phyloP scores from a whole-genome alignment of 140 eudicot species.

The Bidens hawaiensis region DNA sequence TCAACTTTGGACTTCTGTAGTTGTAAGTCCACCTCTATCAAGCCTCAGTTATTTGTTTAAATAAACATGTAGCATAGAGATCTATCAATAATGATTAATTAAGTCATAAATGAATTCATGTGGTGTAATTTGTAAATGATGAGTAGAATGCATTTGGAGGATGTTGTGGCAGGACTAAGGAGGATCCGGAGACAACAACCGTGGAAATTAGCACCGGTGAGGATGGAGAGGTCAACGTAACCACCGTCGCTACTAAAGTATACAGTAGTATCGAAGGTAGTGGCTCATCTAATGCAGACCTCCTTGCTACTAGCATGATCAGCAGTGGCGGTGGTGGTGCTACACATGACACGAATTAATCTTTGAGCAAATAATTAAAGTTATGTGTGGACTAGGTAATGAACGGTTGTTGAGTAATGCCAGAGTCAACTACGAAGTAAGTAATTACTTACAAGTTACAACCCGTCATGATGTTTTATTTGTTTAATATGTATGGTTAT shows the following conservation, averaged over 20 bases:
- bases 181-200: conserved; percentile 9
- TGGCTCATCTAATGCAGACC: conserved; percentile 11
- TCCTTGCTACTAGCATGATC: conserved; percentile 28
- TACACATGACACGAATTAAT: background rate
- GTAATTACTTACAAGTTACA: background rate
- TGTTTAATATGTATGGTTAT: background rate
- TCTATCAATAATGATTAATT: background rate
- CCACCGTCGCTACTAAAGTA: no score
- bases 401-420: background rate
- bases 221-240: conserved; percentile 16
- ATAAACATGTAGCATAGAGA: background rate
- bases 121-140: background rate
- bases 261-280: conserved; percentile 14
- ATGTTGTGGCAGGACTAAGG: conserved; percentile 22
- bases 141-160: conserved; percentile 23
- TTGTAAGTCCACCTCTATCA: conserved; percentile 16
- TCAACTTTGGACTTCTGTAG: conserved; percentile 23
- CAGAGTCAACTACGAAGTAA: background rate
- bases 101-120: no score
- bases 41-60: background rate
- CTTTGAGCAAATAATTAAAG: conserved; percentile 7
- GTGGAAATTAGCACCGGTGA: conserved; percentile 13
- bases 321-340: conserved; percentile 30
- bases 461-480: background rate
- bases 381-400: background rate